Evolutionary conservation across 805 yeast genomes (phyloP).

Genomic region (Suhomyces sp.): DNA sequence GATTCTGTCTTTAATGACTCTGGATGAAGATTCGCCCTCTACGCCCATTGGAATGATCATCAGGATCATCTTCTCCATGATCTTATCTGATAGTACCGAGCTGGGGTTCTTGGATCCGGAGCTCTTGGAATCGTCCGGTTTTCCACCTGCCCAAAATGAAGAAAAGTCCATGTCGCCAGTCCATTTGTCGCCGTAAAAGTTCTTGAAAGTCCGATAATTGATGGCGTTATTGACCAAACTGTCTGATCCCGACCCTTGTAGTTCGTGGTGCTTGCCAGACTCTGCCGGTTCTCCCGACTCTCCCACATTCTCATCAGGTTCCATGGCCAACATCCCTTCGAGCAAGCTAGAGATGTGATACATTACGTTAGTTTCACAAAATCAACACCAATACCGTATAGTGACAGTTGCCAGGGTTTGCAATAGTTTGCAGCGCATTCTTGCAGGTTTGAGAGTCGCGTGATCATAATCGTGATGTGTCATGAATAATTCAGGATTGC

Average conservation of each 20-base stretch:
- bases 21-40: conserved; percentile 43
- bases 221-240: conserved; percentile 7
- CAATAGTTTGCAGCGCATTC: neutral
- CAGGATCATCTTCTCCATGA: conserved; percentile 66
- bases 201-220: neutral
- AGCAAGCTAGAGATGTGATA: conserved; percentile 37
- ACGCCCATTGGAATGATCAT: conserved; percentile 65
- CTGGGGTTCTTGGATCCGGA: conserved; percentile 14
- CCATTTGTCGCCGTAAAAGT: neutral
- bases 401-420: neutral
- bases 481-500: too few species aligned
- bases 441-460: neutral
- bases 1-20: conserved; percentile 50
- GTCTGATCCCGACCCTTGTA: conserved; percentile 3
- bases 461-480: neutral
- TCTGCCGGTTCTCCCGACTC: neutral
- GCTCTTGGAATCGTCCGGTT: conserved; percentile 13
- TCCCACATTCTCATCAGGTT: neutral
- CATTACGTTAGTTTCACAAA: conserved; percentile 13
- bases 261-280: neutral
- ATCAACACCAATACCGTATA: neutral
- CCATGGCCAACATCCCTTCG: conserved; percentile 35
- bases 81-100: conserved; percentile 53
- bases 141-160: conserved; percentile 24
- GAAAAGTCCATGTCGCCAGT: conserved; percentile 12